These are phyloP conservation scores for Dalechampia spathulata DNA, from an alignment of 441 rosid genomes.

Conservation along the genomic window DNA sequence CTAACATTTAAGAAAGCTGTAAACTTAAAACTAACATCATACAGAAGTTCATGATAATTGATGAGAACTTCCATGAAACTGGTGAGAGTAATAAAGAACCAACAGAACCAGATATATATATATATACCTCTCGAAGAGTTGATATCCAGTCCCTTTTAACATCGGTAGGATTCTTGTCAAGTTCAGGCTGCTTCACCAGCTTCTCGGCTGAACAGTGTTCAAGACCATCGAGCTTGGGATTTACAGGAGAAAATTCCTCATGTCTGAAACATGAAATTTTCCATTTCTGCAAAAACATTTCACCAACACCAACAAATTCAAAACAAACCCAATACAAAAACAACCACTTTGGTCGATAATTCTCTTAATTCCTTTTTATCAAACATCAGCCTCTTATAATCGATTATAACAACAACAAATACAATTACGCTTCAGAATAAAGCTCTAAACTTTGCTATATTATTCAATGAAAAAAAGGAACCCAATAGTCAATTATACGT, in stretches of 20 bases:
- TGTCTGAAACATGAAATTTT: conserved; percentile 62
- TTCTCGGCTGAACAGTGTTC: conserved; percentile 46
- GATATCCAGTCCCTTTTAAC: conserved; percentile 45
- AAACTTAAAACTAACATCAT: neutral
- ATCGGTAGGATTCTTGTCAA: conserved; percentile 14
- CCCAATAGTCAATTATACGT: neutral
- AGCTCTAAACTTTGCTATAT: neutral
- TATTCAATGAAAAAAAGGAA: conserved; percentile 4
- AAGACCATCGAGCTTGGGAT: conserved; percentile 30
- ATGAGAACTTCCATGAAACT: no score
- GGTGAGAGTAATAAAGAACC: neutral
- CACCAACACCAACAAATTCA: no score
- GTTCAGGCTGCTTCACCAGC: conserved; percentile 47
- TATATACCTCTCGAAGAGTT: conserved; percentile 52
- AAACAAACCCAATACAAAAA: no score
- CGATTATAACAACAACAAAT: no score
- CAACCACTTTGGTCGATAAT: no score
- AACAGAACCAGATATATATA: no score
- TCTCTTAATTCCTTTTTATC: no score
- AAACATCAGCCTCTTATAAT: no score
- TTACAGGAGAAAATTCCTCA: conserved; percentile 41
- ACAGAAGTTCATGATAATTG: neutral
- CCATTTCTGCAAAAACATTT: conserved; percentile 81
- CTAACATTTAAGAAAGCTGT: neutral
- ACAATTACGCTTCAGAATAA: neutral